A percentile compares a stretch with the other conserved stretches of the same genome.
phyloP scores from a whole-genome alignment of 495 filamentous ascomycete species.

The Talaromyces proteolyticus region DNA sequence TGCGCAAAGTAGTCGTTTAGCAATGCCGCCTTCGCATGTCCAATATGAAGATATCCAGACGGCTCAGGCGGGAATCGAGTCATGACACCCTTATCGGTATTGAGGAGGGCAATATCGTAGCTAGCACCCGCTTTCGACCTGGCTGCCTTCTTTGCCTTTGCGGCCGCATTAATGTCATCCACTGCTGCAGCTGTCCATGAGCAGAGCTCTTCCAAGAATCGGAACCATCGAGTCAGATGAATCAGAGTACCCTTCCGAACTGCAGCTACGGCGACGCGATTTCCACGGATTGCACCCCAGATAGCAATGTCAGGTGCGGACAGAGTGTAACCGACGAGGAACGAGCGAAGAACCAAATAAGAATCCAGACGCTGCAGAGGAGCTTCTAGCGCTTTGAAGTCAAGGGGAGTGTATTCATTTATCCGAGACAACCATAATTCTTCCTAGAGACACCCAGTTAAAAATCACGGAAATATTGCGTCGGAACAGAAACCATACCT shows the following conservation, averaged over 20 bases:
- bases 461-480: no score
- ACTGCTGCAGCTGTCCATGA: slow-evolving; percentile 49
- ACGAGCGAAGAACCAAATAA: slow-evolving; percentile 79
- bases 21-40: slow-evolving; percentile 87
- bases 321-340: slow-evolving; percentile 76
- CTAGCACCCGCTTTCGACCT: slow-evolving; percentile 77
- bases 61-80: slow-evolving; percentile 95
- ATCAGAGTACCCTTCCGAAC: slow-evolving; percentile 70
- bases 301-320: slow-evolving; percentile 74
- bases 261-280: slow-evolving; percentile 75
- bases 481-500: slow-evolving; percentile 18
- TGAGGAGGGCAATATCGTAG: slow-evolving; percentile 85
- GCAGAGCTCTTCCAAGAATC: slow-evolving; percentile 74
- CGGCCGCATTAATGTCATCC: slow-evolving; percentile 53
- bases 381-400: slow-evolving; percentile 79
- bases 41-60: slow-evolving; percentile 91
- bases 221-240: slow-evolving; percentile 86
- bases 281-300: slow-evolving; percentile 80
- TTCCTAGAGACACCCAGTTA: slow-evolving; percentile 32
- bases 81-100: slow-evolving; percentile 88
- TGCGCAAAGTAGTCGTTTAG: slow-evolving; percentile 94
- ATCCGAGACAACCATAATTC: slow-evolving; percentile 53
- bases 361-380: slow-evolving; percentile 72
- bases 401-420: slow-evolving; percentile 46
- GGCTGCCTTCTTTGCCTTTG: slow-evolving; percentile 59